Evolutionary conservation across 1,284 basidiomycete genomes (phyloP).

Genomic region (Cutaneotrichosporon cyanovorans): DNA sequence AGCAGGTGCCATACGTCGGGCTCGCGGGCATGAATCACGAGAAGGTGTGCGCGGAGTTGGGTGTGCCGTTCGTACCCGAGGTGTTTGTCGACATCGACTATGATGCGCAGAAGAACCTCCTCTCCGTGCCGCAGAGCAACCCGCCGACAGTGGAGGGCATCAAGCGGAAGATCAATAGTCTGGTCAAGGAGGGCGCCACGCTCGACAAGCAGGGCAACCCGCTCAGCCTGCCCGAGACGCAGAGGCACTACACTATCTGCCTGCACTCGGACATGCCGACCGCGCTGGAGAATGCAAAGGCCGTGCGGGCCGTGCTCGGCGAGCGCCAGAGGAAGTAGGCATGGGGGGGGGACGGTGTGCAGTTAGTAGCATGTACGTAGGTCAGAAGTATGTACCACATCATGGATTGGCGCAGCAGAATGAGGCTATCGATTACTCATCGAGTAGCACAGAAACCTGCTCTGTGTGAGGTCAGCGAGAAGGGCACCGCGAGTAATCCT

Average conservation of each 20-base stretch:
- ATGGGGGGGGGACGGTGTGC: too few species aligned
- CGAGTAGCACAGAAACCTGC: too few species aligned
- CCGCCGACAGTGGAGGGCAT: slow-evolving; percentile 47
- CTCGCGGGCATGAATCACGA: slow-evolving; percentile 39
- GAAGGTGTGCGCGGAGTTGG: slow-evolving; percentile 27
- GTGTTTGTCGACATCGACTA: slow-evolving; percentile 36
- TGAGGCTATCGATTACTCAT: too few species aligned
- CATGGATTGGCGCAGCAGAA: too few species aligned
- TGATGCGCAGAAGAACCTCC: slow-evolving; percentile 22
- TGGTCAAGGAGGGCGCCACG: slow-evolving; percentile 53
- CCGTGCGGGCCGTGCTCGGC: slow-evolving; percentile 6
- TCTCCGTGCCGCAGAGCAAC: slow-evolving; percentile 30
- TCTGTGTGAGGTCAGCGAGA: too few species aligned
- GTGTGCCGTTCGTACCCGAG: slow-evolving; percentile 38
- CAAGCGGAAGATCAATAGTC: slow-evolving; percentile 64
- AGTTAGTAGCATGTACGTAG: too few species aligned
- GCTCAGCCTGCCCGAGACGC: slow-evolving; percentile 6
- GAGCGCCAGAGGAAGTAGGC: slow-evolving; percentile 7
- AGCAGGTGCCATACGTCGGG: slow-evolving; percentile 33
- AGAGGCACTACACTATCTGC: slow-evolving; percentile 60
- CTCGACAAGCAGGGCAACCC: slow-evolving; percentile 14
- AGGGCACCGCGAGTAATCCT: too few species aligned
- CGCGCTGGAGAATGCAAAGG: slow-evolving; percentile 14
- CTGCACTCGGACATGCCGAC: slow-evolving; percentile 29
- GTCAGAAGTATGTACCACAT: too few species aligned